Evolutionary conservation across 2,329 filamentous ascomycete genomes (phyloP).

Genomic region (Elsinoe perseae): DNA sequence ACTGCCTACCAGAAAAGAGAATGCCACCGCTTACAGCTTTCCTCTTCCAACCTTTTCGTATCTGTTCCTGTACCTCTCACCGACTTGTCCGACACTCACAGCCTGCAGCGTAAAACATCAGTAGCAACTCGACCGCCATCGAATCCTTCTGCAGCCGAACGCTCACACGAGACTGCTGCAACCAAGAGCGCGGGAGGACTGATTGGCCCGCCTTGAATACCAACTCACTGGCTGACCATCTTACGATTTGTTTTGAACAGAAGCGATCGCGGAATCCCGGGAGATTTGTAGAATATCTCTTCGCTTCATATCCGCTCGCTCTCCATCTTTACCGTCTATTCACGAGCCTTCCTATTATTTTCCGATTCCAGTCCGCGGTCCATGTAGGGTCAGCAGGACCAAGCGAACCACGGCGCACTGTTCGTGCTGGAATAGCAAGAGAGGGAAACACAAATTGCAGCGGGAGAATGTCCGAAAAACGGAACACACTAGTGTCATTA

Average conservation of each 20-base stretch:
- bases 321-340: neutral
- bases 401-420: neutral
- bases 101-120: neutral
- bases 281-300: neutral
- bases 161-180: neutral
- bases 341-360: neutral
- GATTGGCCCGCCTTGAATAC: conserved; percentile 4
- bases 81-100: neutral
- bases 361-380: neutral
- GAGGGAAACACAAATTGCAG: neutral
- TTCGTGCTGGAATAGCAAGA: neutral
- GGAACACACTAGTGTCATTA: neutral
- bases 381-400: neutral
- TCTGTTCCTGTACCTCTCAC: neutral
- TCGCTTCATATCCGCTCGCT: conserved; percentile 6
- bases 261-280: conserved; percentile 3
- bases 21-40: neutral
- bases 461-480: neutral
- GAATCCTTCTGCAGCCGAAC: conserved; percentile 2
- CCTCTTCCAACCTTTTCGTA: neutral
- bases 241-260: neutral
- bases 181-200: neutral
- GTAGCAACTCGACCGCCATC: neutral
- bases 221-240: conserved; percentile 1
- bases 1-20: neutral